Evolutionary conservation across 2,329 filamentous ascomycete genomes (phyloP).

Genomic region (Fusarium nematophilum): DNA sequence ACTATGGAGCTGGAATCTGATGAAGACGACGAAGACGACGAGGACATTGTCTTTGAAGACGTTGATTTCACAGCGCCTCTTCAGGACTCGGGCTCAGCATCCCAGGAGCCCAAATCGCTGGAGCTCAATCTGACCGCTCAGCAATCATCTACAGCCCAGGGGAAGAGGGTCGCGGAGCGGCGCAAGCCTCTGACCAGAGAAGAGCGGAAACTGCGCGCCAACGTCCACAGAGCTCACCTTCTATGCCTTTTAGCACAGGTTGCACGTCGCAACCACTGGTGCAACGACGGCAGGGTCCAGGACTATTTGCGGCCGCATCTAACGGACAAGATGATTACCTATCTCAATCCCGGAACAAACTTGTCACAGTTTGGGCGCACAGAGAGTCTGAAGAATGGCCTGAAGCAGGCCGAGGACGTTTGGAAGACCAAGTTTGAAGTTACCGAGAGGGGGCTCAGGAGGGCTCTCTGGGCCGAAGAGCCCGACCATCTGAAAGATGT

Average conservation of each 20-base stretch:
- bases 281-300: constrained; percentile 80
- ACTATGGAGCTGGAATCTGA: constrained; percentile 63
- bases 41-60: constrained; percentile 60
- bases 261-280: constrained; percentile 86
- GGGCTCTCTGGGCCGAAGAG: constrained; percentile 80
- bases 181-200: constrained; percentile 65
- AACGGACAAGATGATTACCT: constrained; percentile 71
- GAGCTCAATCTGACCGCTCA: constrained; percentile 66
- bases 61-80: constrained; percentile 55
- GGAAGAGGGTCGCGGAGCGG: constrained; percentile 51
- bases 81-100: constrained; percentile 31
- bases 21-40: constrained; percentile 57
- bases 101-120: constrained; percentile 51
- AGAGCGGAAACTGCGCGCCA: constrained; percentile 69
- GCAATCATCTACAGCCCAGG: constrained; percentile 46
- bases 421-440: constrained; percentile 79
- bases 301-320: constrained; percentile 72
- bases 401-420: constrained; percentile 74
- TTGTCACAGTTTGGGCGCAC: constrained; percentile 81
- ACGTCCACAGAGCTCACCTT: constrained; percentile 88
- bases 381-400: constrained; percentile 80
- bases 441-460: constrained; percentile 75
- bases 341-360: constrained; percentile 74
- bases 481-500: constrained; percentile 69
- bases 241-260: constrained; percentile 85